A percentile compares a stretch with the other conserved stretches of the same genome.
phyloP scores from a whole-genome alignment of 345 rosid species.

The Camelina laxa region DNA sequence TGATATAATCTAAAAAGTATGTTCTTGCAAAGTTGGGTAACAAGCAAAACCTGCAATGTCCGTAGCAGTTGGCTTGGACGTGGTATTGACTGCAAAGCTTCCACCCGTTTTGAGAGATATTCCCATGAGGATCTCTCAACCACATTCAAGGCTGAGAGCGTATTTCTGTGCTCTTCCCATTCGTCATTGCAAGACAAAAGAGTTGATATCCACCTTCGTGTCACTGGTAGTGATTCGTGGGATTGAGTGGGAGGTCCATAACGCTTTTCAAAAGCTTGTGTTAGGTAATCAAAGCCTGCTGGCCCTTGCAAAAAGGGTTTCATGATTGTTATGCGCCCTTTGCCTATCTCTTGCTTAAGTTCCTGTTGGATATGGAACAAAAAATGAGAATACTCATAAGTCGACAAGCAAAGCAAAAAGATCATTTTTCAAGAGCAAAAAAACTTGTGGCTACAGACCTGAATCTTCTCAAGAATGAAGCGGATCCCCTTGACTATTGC shows the following conservation, averaged over 20 bases:
- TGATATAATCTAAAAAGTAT: not conserved
- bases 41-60: conserved; percentile 50
- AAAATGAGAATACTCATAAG: conserved; percentile 8
- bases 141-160: conserved; percentile 51
- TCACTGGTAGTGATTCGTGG: conserved; percentile 53
- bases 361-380: conserved; percentile 47
- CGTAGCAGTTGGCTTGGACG: conserved; percentile 29
- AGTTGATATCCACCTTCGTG: conserved; percentile 70
- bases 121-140: conserved; percentile 51
- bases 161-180: conserved; percentile 74
- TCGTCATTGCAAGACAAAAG: conserved; percentile 57
- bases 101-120: conserved; percentile 84
- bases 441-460: conserved; percentile 49
- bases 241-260: conserved; percentile 64
- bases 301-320: conserved; percentile 83
- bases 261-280: conserved; percentile 61
- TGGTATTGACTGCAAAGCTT: conserved; percentile 47
- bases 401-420: not conserved
- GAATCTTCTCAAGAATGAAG: conserved; percentile 82
- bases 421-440: not conserved
- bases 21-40: conserved; percentile 8
- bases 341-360: conserved; percentile 73
- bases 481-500: conserved; percentile 84
- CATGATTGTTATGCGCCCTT: conserved; percentile 73
- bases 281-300: conserved; percentile 79